phyloP scores from a whole-genome alignment of 2,329 filamentous ascomycete genomes.

The Botryotinia calthae region DNA sequence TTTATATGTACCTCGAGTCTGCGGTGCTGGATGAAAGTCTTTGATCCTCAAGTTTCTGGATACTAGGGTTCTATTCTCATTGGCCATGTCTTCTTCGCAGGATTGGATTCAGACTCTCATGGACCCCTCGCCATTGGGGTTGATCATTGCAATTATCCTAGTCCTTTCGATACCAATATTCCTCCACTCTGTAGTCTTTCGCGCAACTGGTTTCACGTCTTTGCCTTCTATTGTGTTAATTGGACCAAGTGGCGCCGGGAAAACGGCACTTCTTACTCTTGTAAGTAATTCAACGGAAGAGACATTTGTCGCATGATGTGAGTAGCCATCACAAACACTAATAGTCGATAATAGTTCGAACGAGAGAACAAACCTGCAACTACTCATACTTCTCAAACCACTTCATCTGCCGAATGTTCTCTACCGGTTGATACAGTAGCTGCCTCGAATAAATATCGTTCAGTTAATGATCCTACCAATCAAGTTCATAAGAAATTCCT shows the following conservation, averaged over 20 bases:
- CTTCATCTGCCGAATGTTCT: conserved; percentile 54
- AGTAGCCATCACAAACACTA: conserved; percentile 22
- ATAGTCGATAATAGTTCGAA: conserved; percentile 46
- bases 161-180: conserved; percentile 71
- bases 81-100: conserved; percentile 26
- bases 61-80: background rate
- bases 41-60: background rate
- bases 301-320: background rate
- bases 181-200: conserved; percentile 71
- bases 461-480: conserved; percentile 59
- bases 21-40: background rate
- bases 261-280: conserved; percentile 82
- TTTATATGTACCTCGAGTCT: background rate
- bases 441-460: conserved; percentile 62
- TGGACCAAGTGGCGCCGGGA: conserved; percentile 79
- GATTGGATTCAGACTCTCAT: conserved; percentile 52
- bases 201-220: conserved; percentile 60
- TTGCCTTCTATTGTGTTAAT: conserved; percentile 77
- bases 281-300: conserved; percentile 43
- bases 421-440: conserved; percentile 53
- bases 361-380: conserved; percentile 44
- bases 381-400: conserved; percentile 61
- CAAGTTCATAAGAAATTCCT: conserved; percentile 65
- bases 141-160: conserved; percentile 68
- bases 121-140: conserved; percentile 57